Conservation (phyloP, 371 early-diverging fungal species). For the Mucor racemosus region DNA sequence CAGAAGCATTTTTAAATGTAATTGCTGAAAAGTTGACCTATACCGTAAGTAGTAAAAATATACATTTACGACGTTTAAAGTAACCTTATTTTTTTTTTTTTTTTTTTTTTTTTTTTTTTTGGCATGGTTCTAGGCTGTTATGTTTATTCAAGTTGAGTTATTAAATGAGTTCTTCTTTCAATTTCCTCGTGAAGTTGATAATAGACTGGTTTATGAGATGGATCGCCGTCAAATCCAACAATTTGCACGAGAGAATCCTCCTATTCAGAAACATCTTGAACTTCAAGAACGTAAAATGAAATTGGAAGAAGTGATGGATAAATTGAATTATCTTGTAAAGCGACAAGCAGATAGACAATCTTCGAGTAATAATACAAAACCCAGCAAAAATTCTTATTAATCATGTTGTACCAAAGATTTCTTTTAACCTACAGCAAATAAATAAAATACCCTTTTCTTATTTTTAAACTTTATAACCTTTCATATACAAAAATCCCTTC, state of each 20-base stretch:
- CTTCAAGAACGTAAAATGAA: slow-evolving; percentile 83
- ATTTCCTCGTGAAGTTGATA: slow-evolving; percentile 93
- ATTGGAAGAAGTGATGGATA: slow-evolving; percentile 87
- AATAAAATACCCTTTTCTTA: slow-evolving; percentile 20
- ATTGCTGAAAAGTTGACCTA: slow-evolving; percentile 93
- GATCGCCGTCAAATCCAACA: slow-evolving; percentile 74
- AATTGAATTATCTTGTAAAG: slow-evolving; percentile 68
- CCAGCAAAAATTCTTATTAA: slow-evolving; percentile 6
- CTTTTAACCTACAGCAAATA: background rate
- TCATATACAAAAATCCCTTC: background rate
- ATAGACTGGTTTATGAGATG: slow-evolving; percentile 79
- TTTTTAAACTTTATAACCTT: background rate
- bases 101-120: background rate
- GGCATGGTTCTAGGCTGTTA: slow-evolving; percentile 66
- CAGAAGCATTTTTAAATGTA: slow-evolving; percentile 89
- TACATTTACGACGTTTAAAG: background rate
- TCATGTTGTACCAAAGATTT: background rate
- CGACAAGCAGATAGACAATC: slow-evolving; percentile 63
- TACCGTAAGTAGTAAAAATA: slow-evolving; percentile 50
- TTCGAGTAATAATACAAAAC: slow-evolving; percentile 1
- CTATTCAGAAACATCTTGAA: slow-evolving; percentile 81
- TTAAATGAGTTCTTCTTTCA: slow-evolving; percentile 98
- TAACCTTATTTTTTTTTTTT: background rate
- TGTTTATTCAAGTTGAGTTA: slow-evolving; percentile 96
- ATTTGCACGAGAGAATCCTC: slow-evolving; percentile 93